A percentile compares a stretch with the other conserved stretches of the same genome.
Evolutionary conservation across 176 grass and related monocot genomes (phyloP).

Genomic region (Ensete glaucum): DNA sequence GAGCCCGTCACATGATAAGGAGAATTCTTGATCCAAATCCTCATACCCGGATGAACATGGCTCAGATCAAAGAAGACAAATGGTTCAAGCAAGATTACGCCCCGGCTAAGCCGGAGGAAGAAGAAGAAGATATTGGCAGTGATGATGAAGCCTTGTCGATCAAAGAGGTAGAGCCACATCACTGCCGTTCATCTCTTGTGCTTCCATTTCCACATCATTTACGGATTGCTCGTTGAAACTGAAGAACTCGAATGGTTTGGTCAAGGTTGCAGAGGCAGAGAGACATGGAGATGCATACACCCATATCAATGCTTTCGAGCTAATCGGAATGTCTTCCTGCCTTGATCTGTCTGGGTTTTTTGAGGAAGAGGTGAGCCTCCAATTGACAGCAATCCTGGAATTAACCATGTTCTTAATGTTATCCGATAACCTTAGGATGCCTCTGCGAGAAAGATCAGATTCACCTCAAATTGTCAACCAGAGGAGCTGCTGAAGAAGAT

Average conservation of each 20-base stretch:
- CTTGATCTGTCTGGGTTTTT: conserved; percentile 97
- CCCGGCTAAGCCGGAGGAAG: neutral
- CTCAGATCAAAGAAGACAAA: conserved; percentile 22
- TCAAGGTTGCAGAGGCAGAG: conserved; percentile 15
- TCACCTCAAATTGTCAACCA: conserved; percentile 74
- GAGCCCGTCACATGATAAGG: conserved; percentile 9
- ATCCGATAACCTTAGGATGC: conserved; percentile 34
- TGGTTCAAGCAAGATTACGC: conserved; percentile 23
- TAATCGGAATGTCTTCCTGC: conserved; percentile 95
- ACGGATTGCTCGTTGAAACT: neutral
- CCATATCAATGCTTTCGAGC: conserved; percentile 91
- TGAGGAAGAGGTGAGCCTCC: conserved; percentile 63
- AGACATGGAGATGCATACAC: conserved; percentile 17
- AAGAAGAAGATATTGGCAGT: conserved; percentile 5
- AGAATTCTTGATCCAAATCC: conserved; percentile 24
- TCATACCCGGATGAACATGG: conserved; percentile 18
- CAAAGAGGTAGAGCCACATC: conserved; percentile 10
- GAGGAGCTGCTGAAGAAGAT: conserved; percentile 76
- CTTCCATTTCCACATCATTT: neutral
- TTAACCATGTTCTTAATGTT: neutral
- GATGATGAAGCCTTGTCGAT: conserved; percentile 11
- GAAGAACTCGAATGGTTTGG: neutral
- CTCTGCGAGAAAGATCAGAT: conserved; percentile 84
- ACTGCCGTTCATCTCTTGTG: neutral
- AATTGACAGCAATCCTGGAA: neutral